phyloP scores from a whole-genome alignment of 2,329 filamentous ascomycete genomes.

The Sarocladium brachiariae region DNA sequence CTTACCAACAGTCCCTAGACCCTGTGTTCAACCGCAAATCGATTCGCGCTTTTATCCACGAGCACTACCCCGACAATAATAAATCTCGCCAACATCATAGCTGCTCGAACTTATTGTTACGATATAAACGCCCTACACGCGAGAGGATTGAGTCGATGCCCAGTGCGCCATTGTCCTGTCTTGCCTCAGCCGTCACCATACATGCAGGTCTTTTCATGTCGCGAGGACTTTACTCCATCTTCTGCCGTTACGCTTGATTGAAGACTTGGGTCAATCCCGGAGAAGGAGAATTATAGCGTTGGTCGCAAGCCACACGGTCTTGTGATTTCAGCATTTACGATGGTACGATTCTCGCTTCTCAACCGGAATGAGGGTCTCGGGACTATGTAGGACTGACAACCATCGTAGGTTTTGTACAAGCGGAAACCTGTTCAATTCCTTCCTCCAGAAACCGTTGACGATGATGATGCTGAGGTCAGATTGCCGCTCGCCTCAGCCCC shows the following conservation, averaged over 20 bases:
- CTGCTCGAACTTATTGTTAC: background rate
- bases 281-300: background rate
- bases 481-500: background rate
- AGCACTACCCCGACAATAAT: background rate
- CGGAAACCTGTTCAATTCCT: slow-evolving; percentile 87
- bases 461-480: slow-evolving; percentile 77
- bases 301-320: background rate
- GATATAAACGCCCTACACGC: background rate
- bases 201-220: background rate
- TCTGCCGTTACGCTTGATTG: background rate
- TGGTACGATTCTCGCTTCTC: background rate
- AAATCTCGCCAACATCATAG: background rate
- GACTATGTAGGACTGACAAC: background rate
- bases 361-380: slow-evolving; percentile 12
- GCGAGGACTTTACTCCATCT: background rate
- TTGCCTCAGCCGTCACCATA: background rate
- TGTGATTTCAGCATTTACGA: background rate
- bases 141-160: background rate
- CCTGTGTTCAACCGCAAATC: background rate
- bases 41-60: background rate
- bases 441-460: slow-evolving; percentile 62
- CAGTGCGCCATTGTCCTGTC: background rate
- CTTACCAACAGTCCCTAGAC: background rate
- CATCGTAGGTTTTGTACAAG: slow-evolving; percentile 79
- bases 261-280: background rate